phyloP scores from a whole-genome alignment of 2,329 filamentous ascomycete genomes.

The Pezicula carpinea region DNA sequence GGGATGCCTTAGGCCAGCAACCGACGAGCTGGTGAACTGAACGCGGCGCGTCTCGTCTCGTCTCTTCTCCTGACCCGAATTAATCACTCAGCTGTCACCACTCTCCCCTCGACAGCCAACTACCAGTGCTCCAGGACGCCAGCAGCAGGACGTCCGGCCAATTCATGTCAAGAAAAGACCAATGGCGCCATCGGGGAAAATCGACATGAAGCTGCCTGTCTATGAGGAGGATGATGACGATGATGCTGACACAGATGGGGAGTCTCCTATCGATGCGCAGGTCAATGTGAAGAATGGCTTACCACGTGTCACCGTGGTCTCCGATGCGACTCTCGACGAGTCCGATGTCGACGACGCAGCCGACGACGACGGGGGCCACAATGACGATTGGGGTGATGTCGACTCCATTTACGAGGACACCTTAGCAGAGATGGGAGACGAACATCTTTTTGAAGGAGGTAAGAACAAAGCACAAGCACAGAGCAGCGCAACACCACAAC shows the following conservation, averaged over 20 bases:
- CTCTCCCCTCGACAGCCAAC: too few relatives aligned
- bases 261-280: background rate
- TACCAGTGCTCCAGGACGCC: too few relatives aligned
- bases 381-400: constrained; percentile 31
- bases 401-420: constrained; percentile 43
- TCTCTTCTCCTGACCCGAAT: too few relatives aligned
- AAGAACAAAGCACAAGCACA: constrained; percentile 12
- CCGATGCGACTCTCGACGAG: constrained; percentile 10
- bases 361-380: constrained; percentile 14
- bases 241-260: background rate
- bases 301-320: constrained; percentile 11
- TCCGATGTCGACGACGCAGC: constrained; percentile 5
- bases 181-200: too few relatives aligned
- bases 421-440: constrained; percentile 41
- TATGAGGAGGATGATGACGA: background rate
- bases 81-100: too few relatives aligned
- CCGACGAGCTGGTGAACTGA: too few relatives aligned
- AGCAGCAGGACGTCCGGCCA: too few relatives aligned
- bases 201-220: too few relatives aligned
- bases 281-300: constrained; percentile 4
- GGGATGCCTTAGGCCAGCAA: too few relatives aligned
- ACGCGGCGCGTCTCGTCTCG: too few relatives aligned
- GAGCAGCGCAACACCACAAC: background rate
- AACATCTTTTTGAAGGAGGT: constrained; percentile 39
- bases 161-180: too few relatives aligned